Conservation (phyloP, 179 eudicot genomes). For the Spergularia azorica region DNA sequence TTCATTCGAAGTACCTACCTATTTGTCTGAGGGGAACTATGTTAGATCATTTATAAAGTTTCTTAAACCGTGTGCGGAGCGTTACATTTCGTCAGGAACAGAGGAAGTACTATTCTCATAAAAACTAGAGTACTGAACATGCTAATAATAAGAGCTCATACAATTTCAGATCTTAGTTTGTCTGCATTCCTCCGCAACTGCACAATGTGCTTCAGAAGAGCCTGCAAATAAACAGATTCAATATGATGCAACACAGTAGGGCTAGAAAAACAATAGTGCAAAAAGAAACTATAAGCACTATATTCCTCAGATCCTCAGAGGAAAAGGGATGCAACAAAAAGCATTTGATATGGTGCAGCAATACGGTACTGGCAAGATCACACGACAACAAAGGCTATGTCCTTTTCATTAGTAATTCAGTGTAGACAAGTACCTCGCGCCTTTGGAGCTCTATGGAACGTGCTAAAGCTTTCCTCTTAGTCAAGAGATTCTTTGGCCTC, state of each 20-base stretch:
- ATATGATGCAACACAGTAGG: background rate
- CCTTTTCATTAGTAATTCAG: background rate
- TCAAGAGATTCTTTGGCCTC: slow-evolving; percentile 91
- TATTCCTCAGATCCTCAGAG: background rate
- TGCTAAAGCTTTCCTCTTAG: slow-evolving; percentile 91
- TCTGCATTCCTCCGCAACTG: slow-evolving; percentile 54
- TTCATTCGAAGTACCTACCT: too few species aligned
- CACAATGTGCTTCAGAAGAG: slow-evolving; percentile 62
- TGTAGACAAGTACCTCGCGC: slow-evolving; percentile 59
- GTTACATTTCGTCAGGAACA: background rate
- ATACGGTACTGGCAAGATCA: background rate
- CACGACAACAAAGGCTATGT: background rate
- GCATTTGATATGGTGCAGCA: background rate
- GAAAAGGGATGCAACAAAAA: background rate
- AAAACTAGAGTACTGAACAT: background rate
- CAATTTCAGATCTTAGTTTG: slow-evolving; percentile 73
- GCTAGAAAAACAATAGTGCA: background rate
- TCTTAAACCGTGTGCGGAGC: too few species aligned
- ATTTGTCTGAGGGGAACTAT: too few species aligned
- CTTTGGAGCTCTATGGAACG: slow-evolving; percentile 98
- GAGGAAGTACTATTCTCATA: background rate
- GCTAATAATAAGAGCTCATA: slow-evolving; percentile 30
- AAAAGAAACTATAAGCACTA: background rate
- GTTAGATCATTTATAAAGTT: too few species aligned
- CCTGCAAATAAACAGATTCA: slow-evolving; percentile 48